Base-by-base conservation (phyloP, 129 eudicot genomes). In the Gnaphalium uliginosum region DNA sequence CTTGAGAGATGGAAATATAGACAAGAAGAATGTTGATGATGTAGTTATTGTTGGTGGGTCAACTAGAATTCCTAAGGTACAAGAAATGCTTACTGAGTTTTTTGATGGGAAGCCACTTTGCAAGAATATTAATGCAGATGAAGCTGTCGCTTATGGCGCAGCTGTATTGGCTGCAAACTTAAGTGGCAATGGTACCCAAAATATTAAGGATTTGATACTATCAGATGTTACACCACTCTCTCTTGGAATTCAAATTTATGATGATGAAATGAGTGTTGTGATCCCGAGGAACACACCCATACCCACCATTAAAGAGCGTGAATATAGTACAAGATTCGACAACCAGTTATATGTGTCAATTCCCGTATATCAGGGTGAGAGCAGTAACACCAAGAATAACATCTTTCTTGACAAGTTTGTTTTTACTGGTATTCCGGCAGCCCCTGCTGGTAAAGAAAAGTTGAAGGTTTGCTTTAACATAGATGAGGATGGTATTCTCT, bases 401-500 rank as follows among this genome's bases (percentile, higher is more conserved):
- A 43, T 43, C 50, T 43, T 43, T 43, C 50, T 43, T 43, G 50
- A 43, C 50, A 43, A 43, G 50, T 43, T 43, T 43, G 17, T 13
- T 43, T 17, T 43, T 43, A 1, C 11, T 10, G 50, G 17, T 43
- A 17, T 43, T 13, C 50, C 50, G 17, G 50, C 50, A 43, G 4
- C 50, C 50, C 50, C 50, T 43, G 50, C 50, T 43, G 50, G 50
- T n/a, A 48, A 30, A 50, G n/a, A 79, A 18, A 24, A 35, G 67
- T 2, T 63, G 13, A 72, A 29, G 15, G 66, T 50, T 22, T 66
- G 74, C 7, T 76, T 76, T 51, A 67, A 66, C 39, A 48, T 76
- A n/a, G 79, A 79, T 39, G 74, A 14, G 5, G 63, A 79, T 67
- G 83, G 79, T 15, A 73, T 79, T 41, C 74, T 79, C 9, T 54